These are phyloP conservation scores for Malus fusca DNA, from an alignment of 306 rosid species.

Conservation along the genomic window DNA sequence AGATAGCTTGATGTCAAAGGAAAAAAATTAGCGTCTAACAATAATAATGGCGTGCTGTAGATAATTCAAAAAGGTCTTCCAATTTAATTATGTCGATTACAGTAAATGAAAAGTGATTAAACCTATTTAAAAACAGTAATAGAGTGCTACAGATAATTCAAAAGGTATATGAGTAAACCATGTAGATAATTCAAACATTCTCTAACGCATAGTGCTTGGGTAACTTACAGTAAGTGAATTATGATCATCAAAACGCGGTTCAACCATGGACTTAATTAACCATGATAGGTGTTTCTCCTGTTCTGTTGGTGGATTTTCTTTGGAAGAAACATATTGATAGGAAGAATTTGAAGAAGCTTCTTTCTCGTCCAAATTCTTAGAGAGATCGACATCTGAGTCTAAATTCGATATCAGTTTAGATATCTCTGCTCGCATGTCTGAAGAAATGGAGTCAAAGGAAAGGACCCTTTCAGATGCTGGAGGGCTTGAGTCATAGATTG, in stretches of 20 bases:
- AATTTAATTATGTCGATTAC: background rate
- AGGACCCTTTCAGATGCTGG: constrained; percentile 31
- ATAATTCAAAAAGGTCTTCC: background rate
- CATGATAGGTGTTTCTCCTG: constrained; percentile 24
- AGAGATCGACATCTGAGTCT: constrained; percentile 15
- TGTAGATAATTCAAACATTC: background rate
- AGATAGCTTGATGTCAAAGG: background rate
- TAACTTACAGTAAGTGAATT: background rate
- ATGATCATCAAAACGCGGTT: constrained; percentile 21
- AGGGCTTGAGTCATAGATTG: constrained; percentile 89
- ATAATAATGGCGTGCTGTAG: too few species aligned
- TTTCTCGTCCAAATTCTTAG: constrained; percentile 33
- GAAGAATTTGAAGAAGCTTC: constrained; percentile 25
- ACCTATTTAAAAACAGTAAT: background rate
- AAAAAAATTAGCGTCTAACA: background rate
- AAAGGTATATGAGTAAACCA: background rate
- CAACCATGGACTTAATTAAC: constrained; percentile 35
- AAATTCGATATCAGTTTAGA: constrained; percentile 19
- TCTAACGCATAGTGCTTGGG: background rate
- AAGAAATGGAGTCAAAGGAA: constrained; percentile 40
- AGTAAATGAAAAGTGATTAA: background rate
- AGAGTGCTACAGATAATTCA: background rate
- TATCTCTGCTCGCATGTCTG: constrained; percentile 35
- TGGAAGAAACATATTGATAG: constrained; percentile 26
- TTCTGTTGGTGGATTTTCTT: constrained; percentile 20